Evolutionary conservation across 495 filamentous ascomycete species (phyloP).

Genomic region (Hypoxylon cercidicola): DNA sequence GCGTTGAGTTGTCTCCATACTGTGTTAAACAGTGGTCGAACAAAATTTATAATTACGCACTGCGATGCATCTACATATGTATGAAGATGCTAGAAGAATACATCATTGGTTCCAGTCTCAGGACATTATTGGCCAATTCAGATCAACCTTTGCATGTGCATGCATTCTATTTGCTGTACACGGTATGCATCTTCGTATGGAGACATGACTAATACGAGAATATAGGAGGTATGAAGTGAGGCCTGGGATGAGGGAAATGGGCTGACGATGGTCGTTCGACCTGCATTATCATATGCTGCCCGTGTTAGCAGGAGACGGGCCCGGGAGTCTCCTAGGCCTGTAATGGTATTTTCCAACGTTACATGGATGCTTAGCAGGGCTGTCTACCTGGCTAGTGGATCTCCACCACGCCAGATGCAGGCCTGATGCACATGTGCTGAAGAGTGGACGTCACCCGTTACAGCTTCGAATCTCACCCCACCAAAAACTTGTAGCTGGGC

Average conservation of each 20-base stretch:
- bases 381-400: slow-evolving; percentile 21
- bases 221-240: background rate
- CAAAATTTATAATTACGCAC: background rate
- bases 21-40: background rate
- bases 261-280: slow-evolving; percentile 32
- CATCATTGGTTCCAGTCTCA: background rate
- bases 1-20: background rate
- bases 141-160: background rate
- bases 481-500: slow-evolving; percentile 13
- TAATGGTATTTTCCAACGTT: background rate
- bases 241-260: slow-evolving; percentile 6
- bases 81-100: no score
- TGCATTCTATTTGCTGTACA: background rate
- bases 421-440: slow-evolving; percentile 4
- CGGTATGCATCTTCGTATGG: slow-evolving; percentile 5
- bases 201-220: slow-evolving; percentile 1
- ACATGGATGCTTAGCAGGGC: slow-evolving; percentile 7
- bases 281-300: slow-evolving; percentile 12
- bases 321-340: slow-evolving; percentile 23
- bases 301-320: slow-evolving; percentile 12
- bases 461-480: slow-evolving; percentile 40
- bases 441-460: slow-evolving; percentile 33
- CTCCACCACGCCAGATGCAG: slow-evolving; percentile 9
- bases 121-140: slow-evolving; percentile 21
- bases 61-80: no score